Conservation (phyloP, 208 protist species). For the Zelonia costaricensis region DNA sequence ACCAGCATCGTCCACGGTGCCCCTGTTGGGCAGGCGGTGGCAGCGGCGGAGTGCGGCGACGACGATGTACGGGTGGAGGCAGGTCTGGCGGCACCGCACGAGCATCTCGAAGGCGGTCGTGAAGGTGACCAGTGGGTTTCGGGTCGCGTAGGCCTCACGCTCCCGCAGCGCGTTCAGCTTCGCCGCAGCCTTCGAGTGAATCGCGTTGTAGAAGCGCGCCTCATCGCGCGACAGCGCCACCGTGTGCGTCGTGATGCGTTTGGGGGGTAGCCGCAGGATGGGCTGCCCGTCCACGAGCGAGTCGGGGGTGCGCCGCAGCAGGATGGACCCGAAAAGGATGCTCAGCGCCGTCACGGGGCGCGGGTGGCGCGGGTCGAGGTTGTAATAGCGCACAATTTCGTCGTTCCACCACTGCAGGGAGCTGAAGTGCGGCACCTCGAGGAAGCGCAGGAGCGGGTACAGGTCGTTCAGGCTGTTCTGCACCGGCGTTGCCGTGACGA, state of each 20-base stretch:
- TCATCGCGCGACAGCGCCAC: constrained; percentile 45
- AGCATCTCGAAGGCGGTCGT: constrained; percentile 87
- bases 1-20: background rate
- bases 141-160: constrained; percentile 7
- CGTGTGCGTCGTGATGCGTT: constrained; percentile 25
- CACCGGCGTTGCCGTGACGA: constrained; percentile 59
- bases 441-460: constrained; percentile 64
- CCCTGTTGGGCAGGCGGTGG: constrained; percentile 10
- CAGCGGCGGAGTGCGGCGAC: constrained; percentile 54
- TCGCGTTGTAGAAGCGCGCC: constrained; percentile 46
- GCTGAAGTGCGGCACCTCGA: constrained; percentile 69
- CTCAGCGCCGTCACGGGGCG: constrained; percentile 51
- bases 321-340: constrained; percentile 51
- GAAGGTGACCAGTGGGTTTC: constrained; percentile 37
- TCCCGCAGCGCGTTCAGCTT: constrained; percentile 42
- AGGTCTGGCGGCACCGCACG: constrained; percentile 81
- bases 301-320: constrained; percentile 65
- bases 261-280: constrained; percentile 55
- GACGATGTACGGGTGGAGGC: constrained; percentile 84
- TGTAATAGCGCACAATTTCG: constrained; percentile 60
- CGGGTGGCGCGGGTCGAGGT: constrained; percentile 41
- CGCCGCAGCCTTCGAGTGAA: constrained; percentile 45
- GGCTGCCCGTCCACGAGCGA: constrained; percentile 42
- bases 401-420: constrained; percentile 64
- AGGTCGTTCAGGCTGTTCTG: constrained; percentile 78